Evolutionary conservation across 768 basidiomycete genomes (phyloP).

Genomic region (Favolaschia claudopus): DNA sequence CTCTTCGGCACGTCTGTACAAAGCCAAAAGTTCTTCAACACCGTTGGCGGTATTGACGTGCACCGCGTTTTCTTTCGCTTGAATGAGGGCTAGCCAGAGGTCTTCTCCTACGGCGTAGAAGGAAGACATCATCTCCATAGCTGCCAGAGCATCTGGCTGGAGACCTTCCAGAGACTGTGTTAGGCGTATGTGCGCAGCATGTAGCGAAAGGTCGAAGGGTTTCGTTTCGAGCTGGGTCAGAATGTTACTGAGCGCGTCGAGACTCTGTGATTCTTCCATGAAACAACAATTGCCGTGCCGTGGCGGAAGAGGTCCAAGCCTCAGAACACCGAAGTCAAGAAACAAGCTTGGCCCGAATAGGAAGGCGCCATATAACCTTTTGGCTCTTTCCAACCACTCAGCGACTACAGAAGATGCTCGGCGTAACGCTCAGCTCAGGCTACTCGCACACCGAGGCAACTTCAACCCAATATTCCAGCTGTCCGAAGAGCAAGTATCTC

Average conservation of each 20-base stretch:
- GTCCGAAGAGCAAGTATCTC: no score
- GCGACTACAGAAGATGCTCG: no score
- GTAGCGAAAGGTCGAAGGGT: conserved; percentile 68
- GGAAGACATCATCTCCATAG: conserved; percentile 70
- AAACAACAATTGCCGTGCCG: background rate
- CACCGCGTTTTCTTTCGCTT: conserved; percentile 55
- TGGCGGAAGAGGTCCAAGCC: no score
- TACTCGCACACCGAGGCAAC: no score
- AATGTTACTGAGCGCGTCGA: conserved; percentile 69
- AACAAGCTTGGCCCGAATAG: no score
- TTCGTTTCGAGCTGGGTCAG: conserved; percentile 65
- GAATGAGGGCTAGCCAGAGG: conserved; percentile 77
- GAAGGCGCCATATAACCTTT: no score
- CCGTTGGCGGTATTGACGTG: conserved; percentile 62
- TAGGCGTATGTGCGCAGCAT: conserved; percentile 72
- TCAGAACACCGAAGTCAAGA: no score
- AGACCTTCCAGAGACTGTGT: conserved; percentile 62
- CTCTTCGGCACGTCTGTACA: conserved; percentile 71
- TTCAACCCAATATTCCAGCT: no score
- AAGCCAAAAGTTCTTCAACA: conserved; percentile 60
- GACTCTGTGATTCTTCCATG: conserved; percentile 66
- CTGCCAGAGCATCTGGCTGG: conserved; percentile 65
- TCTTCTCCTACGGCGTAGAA: conserved; percentile 72
- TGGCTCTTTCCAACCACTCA: no score
- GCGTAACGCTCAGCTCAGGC: no score